Evolutionary conservation across 2,329 filamentous ascomycete species (phyloP), one percentile per base, ranked within the genome.

Genomic region (Xylariomycetidae sp.): DNA sequence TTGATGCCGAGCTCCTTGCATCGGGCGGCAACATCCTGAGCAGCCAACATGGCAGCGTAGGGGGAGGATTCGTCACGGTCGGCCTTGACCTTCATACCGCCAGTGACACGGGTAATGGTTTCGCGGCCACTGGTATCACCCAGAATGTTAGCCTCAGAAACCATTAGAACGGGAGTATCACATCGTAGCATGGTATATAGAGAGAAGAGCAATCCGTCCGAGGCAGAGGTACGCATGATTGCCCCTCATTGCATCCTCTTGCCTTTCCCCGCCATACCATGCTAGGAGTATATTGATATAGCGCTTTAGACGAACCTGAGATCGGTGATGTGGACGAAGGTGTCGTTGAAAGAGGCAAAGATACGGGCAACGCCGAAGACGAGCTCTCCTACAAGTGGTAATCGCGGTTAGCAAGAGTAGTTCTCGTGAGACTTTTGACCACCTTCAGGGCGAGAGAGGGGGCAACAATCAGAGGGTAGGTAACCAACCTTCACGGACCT

Each of bases 81-180:
- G 71, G 89, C 89, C 85, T 98, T 98, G 82, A 98, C 92, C 82
- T 98, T 98, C 92, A 98, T 98, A 66, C 94, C 94, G 77, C 94
- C 92, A 61, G 94, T 98, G 57, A 98, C 90, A 87, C 92, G 89
- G 82, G 82, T 87, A 77, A 98, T 96, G 74, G 94, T 98, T 85
- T 98, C 92, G 74, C 92, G 92, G 75, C 92, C 92, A 74, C 87
- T 94, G 76, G 67, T 77, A 80, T 78, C 73, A 80, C 72, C 72
- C 73, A 77, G 67, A 62, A 67, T 63, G 72, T 83, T 72, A 82
- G 78, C 72, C 70, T 72, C 25, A 34, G 66, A 54, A 62, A 61
- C 60, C 57, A 56, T 44, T 53, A 47, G n/a, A n/a, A n/a, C n/a
- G n/a, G n/a, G n/a, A n/a, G n/a, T n/a, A n/a, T n/a, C n/a, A n/a